These are phyloP conservation scores for Musa acuminata DNA, from an alignment of 176 grass and related monocot species.

Conservation along the genomic window DNA sequence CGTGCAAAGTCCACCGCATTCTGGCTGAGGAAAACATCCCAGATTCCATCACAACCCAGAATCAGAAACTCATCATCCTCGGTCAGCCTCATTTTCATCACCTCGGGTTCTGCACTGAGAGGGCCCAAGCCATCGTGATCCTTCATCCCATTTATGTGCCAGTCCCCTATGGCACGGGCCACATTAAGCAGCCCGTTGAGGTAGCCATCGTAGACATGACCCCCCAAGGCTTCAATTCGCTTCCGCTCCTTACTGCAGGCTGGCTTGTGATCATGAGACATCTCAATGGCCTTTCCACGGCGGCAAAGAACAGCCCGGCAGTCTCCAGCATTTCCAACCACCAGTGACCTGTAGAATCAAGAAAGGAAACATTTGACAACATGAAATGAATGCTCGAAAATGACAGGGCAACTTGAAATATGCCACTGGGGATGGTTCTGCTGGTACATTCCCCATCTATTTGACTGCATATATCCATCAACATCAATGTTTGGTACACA, in stretches of 20 bases:
- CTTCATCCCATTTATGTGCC: slow-evolving; percentile 93
- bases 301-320: slow-evolving; percentile 84
- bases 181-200: slow-evolving; percentile 83
- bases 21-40: slow-evolving; percentile 93
- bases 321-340: slow-evolving; percentile 91
- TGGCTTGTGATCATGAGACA: slow-evolving; percentile 84
- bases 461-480: too few species aligned
- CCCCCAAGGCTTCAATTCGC: slow-evolving; percentile 64
- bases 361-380: not conserved
- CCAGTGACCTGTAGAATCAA: slow-evolving; percentile 48
- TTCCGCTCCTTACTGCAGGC: slow-evolving; percentile 53
- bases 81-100: slow-evolving; percentile 49
- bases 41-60: slow-evolving; percentile 88
- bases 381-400: too few species aligned
- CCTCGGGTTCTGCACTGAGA: slow-evolving; percentile 78
- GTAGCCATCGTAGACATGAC: slow-evolving; percentile 70
- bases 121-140: slow-evolving; percentile 37
- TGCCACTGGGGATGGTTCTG: too few species aligned
- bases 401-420: too few species aligned
- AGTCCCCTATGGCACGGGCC: slow-evolving; percentile 70
- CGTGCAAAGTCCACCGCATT: slow-evolving; percentile 89
- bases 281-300: slow-evolving; percentile 67
- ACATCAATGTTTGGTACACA: too few species aligned
- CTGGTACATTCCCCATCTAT: too few species aligned
- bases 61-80: slow-evolving; percentile 90